phyloP scores from a whole-genome alignment of 257 asterid genomes.

The Solanum ahanhuiri region DNA sequence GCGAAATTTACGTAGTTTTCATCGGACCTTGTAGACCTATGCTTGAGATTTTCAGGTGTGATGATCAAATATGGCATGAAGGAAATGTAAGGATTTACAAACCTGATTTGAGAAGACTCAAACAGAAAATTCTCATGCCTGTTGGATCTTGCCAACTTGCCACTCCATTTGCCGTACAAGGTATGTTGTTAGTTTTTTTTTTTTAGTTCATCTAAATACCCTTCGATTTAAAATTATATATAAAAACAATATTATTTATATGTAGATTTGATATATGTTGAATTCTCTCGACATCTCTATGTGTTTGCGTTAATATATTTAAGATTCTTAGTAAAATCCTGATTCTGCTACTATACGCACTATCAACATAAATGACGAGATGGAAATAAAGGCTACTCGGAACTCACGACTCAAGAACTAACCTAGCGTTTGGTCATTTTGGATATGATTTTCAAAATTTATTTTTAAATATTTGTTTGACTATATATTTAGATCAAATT shows the following conservation, averaged over 20 bases:
- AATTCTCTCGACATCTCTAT: not conserved
- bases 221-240: not conserved
- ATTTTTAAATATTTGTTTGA: not conserved
- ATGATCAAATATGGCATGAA: constrained; percentile 32
- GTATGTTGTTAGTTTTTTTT: constrained; percentile 12
- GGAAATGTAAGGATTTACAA: constrained; percentile 23
- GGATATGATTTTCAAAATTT: not conserved
- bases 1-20: constrained; percentile 10
- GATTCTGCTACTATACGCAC: not conserved
- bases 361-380: not conserved
- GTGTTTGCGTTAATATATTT: not conserved
- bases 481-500: not conserved
- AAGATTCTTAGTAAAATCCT: not conserved
- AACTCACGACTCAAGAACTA: not conserved
- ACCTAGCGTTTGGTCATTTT: not conserved
- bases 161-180: constrained; percentile 13
- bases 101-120: constrained; percentile 30
- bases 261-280: not conserved
- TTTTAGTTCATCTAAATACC: not conserved
- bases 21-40: constrained; percentile 27
- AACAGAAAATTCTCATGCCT: constrained; percentile 19
- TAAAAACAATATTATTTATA: not conserved
- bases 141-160: constrained; percentile 34
- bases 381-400: not conserved
- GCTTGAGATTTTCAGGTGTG: constrained; percentile 37